These are phyloP conservation scores for Pythium sukuiense DNA, from an alignment of 352 stramenopile genomes.

Conservation along the genomic window DNA sequence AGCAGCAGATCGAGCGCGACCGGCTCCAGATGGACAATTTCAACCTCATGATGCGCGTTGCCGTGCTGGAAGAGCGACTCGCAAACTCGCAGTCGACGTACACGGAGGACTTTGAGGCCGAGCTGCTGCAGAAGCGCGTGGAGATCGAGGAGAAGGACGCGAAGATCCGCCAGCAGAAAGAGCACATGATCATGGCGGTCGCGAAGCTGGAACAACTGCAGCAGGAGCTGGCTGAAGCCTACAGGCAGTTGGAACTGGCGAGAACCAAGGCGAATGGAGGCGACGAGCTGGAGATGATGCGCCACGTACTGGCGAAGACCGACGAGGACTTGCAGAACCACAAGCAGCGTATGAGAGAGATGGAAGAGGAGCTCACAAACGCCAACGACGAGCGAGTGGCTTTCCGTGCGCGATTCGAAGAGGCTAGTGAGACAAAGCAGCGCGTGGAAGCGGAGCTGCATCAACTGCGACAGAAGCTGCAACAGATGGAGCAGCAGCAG, in stretches of 20 bases:
- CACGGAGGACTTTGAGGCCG: constrained; percentile 63
- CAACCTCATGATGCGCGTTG: constrained; percentile 68
- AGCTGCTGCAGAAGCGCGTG: constrained; percentile 56
- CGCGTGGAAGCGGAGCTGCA: constrained; percentile 35
- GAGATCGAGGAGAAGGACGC: constrained; percentile 41
- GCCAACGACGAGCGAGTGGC: constrained; percentile 32
- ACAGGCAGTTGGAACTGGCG: constrained; percentile 29
- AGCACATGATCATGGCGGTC: constrained; percentile 42
- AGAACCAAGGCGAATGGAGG: constrained; percentile 23
- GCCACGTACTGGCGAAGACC: constrained; percentile 36
- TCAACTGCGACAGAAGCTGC: constrained; percentile 27
- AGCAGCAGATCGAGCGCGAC: constrained; percentile 60
- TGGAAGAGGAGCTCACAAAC: constrained; percentile 39
- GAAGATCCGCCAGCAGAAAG: constrained; percentile 24
- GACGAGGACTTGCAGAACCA: constrained; percentile 36
- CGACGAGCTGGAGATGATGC: constrained; percentile 40
- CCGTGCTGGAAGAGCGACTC: constrained; percentile 68
- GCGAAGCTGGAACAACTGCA: constrained; percentile 61
- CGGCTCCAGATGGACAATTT: constrained; percentile 72
- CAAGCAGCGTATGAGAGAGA: constrained; percentile 29
- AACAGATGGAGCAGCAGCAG: constrained; percentile 44
- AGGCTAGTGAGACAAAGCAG: constrained; percentile 29
- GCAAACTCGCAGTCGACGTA: constrained; percentile 41
- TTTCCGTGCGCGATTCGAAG: constrained; percentile 38
- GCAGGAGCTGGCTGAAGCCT: constrained; percentile 24